phyloP scores from a whole-genome alignment of 495 filamentous ascomycete species.

The Cercophora scortea region DNA sequence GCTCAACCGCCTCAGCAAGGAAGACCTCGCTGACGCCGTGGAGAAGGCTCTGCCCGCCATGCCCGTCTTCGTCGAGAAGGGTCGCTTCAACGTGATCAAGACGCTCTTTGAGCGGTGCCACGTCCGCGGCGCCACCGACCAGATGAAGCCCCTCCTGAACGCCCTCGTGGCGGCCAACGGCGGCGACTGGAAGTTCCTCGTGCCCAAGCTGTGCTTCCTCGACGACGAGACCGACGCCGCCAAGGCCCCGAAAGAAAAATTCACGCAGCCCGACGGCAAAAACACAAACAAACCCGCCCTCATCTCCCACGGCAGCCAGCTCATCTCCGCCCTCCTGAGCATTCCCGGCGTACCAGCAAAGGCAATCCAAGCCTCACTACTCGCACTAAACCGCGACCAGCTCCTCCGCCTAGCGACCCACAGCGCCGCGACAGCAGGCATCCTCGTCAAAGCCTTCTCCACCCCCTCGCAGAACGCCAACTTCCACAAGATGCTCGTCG shows the following conservation, averaged over 20 bases:
- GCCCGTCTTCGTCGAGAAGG: constrained; percentile 58
- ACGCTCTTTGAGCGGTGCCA: constrained; percentile 75
- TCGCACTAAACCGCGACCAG: constrained; percentile 27
- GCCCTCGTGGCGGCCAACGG: constrained; percentile 53
- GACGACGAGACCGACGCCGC: constrained; percentile 29
- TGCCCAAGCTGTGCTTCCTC: constrained; percentile 51
- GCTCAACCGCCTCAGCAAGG: constrained; percentile 73
- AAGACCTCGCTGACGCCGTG: constrained; percentile 66
- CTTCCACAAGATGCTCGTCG: constrained; percentile 41
- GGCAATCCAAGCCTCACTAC: constrained; percentile 34
- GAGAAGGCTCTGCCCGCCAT: constrained; percentile 62
- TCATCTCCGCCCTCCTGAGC: constrained; percentile 31
- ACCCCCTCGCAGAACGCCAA: constrained; percentile 47
- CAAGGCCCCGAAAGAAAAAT: constrained; percentile 16
- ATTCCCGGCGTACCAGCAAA: constrained; percentile 33
- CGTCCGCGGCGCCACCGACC: constrained; percentile 47
- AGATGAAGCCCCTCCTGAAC: constrained; percentile 52
- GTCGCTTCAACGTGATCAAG: constrained; percentile 68
- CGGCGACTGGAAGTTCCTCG: constrained; percentile 42
- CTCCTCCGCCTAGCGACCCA: constrained; percentile 29
- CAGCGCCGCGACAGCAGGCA: constrained; percentile 44
- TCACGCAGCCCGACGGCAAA: constrained; percentile 22
- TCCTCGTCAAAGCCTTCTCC: constrained; percentile 63
- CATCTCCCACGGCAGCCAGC: constrained; percentile 36
- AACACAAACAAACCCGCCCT: constrained; percentile 38